Conservation (phyloP, 2,329 filamentous ascomycete genomes). For the Cladosporium sp. region DNA sequence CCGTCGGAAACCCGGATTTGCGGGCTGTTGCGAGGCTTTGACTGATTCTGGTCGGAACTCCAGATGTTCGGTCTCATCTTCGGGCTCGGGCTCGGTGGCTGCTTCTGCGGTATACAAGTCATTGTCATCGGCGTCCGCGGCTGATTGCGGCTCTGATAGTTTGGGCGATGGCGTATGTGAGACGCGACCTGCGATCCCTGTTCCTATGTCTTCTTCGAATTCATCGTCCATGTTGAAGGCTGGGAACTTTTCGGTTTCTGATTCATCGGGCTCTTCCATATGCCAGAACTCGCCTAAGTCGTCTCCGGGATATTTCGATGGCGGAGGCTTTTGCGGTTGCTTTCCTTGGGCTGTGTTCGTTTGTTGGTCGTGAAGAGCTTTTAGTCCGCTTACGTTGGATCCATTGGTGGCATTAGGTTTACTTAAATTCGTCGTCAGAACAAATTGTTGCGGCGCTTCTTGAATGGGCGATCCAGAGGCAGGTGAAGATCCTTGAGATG, state of each 20-base stretch:
- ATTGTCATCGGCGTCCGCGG: not conserved
- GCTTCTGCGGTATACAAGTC: slow-evolving; percentile 1
- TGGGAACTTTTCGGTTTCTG: slow-evolving; percentile 10
- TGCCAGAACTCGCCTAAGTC: slow-evolving; percentile 15
- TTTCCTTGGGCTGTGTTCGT: not conserved
- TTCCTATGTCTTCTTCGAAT: slow-evolving; percentile 15
- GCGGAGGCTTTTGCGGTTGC: not conserved
- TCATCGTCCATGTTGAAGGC: slow-evolving; percentile 10
- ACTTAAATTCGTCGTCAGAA: not conserved
- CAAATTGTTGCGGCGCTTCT: not conserved
- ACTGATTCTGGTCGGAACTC: slow-evolving; percentile 22
- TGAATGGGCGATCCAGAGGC: not conserved
- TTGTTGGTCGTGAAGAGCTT: not conserved
- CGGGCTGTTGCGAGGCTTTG: slow-evolving; percentile 27
- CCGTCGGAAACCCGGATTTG: slow-evolving; percentile 31
- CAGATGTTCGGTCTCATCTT: slow-evolving; percentile 21
- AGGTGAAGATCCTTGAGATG: not conserved
- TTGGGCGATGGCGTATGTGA: slow-evolving; percentile 5
- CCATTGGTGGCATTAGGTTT: not conserved
- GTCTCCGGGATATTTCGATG: slow-evolving; percentile 7
- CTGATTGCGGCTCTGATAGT: not conserved
- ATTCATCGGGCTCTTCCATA: slow-evolving; percentile 15
- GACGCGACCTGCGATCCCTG: slow-evolving; percentile 12
- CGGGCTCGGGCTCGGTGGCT: not conserved
- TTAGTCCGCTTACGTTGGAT: not conserved